phyloP scores from a whole-genome alignment of 1,284 basidiomycete genomes.

The Ustilago cynodontis region DNA sequence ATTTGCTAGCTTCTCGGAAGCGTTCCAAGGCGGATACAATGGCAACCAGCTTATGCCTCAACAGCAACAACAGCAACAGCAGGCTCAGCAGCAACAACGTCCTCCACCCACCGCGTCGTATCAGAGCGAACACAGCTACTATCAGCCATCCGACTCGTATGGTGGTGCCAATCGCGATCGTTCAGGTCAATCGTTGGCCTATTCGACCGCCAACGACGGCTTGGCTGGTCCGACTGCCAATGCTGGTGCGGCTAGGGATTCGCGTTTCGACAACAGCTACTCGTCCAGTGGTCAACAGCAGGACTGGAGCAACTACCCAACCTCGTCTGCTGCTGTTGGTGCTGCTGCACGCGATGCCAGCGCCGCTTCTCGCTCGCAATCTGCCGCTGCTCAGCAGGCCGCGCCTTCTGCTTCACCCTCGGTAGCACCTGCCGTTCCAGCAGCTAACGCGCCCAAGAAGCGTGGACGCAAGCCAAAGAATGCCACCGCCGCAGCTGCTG shows the following conservation, averaged over 20 bases:
- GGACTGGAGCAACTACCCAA: constrained; percentile 44
- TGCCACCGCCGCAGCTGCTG: constrained; percentile 14
- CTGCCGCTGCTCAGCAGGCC: constrained; percentile 11
- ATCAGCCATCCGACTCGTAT: constrained; percentile 44
- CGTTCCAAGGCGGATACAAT: constrained; percentile 39
- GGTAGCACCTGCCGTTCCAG: constrained; percentile 14
- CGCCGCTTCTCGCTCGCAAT: constrained; percentile 32
- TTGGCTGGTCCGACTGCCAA: constrained; percentile 16
- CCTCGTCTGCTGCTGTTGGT: constrained; percentile 15
- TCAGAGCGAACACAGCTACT: constrained; percentile 43
- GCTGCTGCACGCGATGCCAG: constrained; percentile 6
- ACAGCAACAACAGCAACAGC: constrained; percentile 32
- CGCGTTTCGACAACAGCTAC: constrained; percentile 38
- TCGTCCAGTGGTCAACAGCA: constrained; percentile 37
- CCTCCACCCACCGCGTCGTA: constrained; percentile 41
- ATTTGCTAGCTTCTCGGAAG: constrained; percentile 46
- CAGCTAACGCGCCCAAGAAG: constrained; percentile 35
- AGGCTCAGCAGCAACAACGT: constrained; percentile 25
- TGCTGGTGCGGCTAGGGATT: constrained; percentile 15
- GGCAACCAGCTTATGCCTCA: constrained; percentile 38
- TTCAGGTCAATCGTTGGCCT: constrained; percentile 25
- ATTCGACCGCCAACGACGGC: constrained; percentile 22
- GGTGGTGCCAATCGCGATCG: constrained; percentile 34
- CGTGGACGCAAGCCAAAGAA: constrained; percentile 46
- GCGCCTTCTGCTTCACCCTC: constrained; percentile 23